These are phyloP conservation scores for Mortierella claussenii DNA, from an alignment of 192 early-diverging fungal genomes.

Conservation along the genomic window DNA sequence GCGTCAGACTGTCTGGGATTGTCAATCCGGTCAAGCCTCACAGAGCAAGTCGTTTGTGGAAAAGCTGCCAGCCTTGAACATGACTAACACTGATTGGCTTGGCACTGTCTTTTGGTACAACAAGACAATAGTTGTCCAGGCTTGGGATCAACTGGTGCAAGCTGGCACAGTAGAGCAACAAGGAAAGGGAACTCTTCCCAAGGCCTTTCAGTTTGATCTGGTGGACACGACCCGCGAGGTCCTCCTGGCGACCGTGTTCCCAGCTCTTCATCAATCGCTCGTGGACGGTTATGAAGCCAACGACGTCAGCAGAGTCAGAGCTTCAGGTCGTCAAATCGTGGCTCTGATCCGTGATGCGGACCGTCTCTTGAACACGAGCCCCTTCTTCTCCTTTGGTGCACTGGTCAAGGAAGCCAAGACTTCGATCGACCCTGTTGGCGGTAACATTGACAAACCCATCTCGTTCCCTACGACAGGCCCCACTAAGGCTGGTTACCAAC, in stretches of 20 bases:
- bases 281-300: conserved; percentile 27
- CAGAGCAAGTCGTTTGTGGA: conserved; percentile 42
- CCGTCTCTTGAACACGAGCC: conserved; percentile 14
- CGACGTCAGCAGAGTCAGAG: conserved; percentile 13
- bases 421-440: conserved; percentile 17
- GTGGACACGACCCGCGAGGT: conserved; percentile 48
- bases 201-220: conserved; percentile 33
- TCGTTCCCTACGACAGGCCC: background rate
- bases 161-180: conserved; percentile 2
- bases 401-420: conserved; percentile 17
- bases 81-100: conserved; percentile 20
- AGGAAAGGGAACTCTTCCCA: conserved; percentile 5
- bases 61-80: conserved; percentile 33
- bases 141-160: conserved; percentile 30
- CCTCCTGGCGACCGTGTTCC: conserved; percentile 24
- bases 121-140: conserved; percentile 30
- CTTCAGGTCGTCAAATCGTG: conserved; percentile 20
- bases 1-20: conserved; percentile 40
- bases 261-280: conserved; percentile 12
- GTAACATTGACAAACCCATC: conserved; percentile 3
- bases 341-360: conserved; percentile 21
- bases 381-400: conserved; percentile 27
- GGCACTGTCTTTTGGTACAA: conserved; percentile 39
- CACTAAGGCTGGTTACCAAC: conserved; percentile 21
- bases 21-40: background rate